phyloP scores from a whole-genome alignment of 257 asterid species.

The Ophiorrhiza pumila region DNA sequence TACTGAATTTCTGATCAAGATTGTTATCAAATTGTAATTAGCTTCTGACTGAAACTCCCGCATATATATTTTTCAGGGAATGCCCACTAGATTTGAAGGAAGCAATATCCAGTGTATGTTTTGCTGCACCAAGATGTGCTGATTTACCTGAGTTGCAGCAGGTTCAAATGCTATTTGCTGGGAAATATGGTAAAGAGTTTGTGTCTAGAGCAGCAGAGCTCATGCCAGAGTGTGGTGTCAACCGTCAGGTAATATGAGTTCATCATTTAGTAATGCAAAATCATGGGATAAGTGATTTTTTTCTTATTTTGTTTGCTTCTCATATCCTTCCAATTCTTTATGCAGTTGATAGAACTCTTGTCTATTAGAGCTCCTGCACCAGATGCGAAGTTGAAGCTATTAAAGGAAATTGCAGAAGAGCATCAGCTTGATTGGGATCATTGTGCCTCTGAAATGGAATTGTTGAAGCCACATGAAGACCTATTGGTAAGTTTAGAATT shows the following conservation, averaged over 20 bases:
- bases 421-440: constrained; percentile 93
- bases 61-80: constrained; percentile 50
- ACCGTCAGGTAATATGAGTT: constrained; percentile 68
- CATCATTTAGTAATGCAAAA: constrained; percentile 10
- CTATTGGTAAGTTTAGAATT: constrained; percentile 52
- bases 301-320: constrained; percentile 3
- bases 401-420: constrained; percentile 92
- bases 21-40: not conserved
- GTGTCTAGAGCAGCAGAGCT: constrained; percentile 87
- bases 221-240: constrained; percentile 95
- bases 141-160: constrained; percentile 84
- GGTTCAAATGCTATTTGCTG: constrained; percentile 68
- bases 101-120: constrained; percentile 92
- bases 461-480: constrained; percentile 83
- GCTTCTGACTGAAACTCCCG: constrained; percentile 9
- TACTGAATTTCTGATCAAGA: not conserved
- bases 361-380: constrained; percentile 93
- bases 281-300: not conserved
- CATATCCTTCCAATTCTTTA: not conserved
- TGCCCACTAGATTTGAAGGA: constrained; percentile 97
- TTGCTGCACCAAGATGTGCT: constrained; percentile 98
- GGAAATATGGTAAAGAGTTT: constrained; percentile 89
- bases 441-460: constrained; percentile 62
- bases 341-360: constrained; percentile 78
- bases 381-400: constrained; percentile 76